A percentile compares a stretch with the other conserved stretches of the same genome.
These are phyloP conservation scores for Murraya koenigii DNA, from an alignment of 345 rosid species.

Conservation along the genomic window DNA sequence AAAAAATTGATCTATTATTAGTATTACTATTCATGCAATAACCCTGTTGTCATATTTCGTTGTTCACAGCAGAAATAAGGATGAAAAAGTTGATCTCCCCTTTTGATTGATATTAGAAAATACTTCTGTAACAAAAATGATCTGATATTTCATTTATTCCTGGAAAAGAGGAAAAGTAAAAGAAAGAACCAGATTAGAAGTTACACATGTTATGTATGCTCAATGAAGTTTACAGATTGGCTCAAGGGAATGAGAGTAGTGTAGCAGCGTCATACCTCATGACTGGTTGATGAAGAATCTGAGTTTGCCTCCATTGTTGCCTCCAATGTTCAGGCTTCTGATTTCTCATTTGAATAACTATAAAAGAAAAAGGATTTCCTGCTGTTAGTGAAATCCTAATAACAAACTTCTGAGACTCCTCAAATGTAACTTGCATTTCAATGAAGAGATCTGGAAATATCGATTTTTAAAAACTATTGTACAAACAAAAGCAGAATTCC, in stretches of 20 bases:
- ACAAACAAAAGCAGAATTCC: not conserved
- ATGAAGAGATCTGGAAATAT: not conserved
- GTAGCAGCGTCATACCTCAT: conserved; percentile 31
- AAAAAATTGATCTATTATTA: too few relatives aligned
- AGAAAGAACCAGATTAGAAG: not conserved
- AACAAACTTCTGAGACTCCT: not conserved
- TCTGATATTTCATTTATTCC: conserved; percentile 11
- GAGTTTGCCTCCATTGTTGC: conserved; percentile 39
- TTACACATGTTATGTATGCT: not conserved
- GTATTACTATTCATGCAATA: too few relatives aligned
- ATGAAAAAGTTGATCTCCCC: not conserved
- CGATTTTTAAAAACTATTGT: not conserved
- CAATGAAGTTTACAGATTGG: not conserved
- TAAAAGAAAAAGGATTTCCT: conserved; percentile 11
- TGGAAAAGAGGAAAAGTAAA: not conserved
- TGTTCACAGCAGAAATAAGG: not conserved
- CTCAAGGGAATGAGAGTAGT: not conserved
- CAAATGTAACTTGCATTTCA: not conserved
- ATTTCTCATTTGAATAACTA: conserved; percentile 83
- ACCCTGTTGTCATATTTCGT: too few relatives aligned
- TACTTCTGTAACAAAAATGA: not conserved
- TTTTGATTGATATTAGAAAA: not conserved
- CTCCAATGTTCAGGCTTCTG: conserved; percentile 50
- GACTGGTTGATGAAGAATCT: conserved; percentile 35
- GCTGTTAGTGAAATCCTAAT: not conserved